A percentile compares a stretch with the other conserved stretches of the same genome.
These are phyloP conservation scores for Clonostachys sp. DNA, from an alignment of 2,329 filamentous ascomycete species.

Conservation along the genomic window DNA sequence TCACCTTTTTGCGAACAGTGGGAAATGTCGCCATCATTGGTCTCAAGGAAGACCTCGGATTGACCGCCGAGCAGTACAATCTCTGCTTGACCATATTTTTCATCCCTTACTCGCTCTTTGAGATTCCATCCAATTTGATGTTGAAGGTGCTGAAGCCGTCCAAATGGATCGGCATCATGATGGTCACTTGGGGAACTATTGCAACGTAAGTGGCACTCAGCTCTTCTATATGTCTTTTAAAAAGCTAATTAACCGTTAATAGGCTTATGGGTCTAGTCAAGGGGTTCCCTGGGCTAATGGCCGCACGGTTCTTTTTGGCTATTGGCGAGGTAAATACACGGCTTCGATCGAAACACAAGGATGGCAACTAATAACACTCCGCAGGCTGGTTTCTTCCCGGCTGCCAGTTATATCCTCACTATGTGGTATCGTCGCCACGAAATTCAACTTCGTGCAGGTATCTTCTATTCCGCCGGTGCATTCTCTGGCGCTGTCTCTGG, in stretches of 20 bases:
- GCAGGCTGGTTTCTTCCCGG: constrained; percentile 6
- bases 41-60: constrained; percentile 64
- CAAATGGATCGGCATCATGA: constrained; percentile 4
- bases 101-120: constrained; percentile 48
- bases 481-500: constrained; percentile 14
- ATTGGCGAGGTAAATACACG: neutral
- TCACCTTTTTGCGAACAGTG: constrained; percentile 21
- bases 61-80: constrained; percentile 37
- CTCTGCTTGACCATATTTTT: constrained; percentile 40
- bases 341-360: neutral
- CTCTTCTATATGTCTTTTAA: constrained; percentile 52
- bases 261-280: constrained; percentile 2
- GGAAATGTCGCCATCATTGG: constrained; percentile 70
- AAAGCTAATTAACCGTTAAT: neutral
- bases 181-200: constrained; percentile 3
- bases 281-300: neutral
- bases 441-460: constrained; percentile 11
- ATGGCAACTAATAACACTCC: neutral
- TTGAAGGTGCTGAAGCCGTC: constrained; percentile 9
- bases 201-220: constrained; percentile 17
- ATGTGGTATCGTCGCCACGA: constrained; percentile 1
- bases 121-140: constrained; percentile 26
- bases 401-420: constrained; percentile 3
- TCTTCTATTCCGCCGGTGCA: constrained; percentile 16
- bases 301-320: constrained; percentile 1